Conservation (phyloP, 106 monocot genomes). For the Acorus calamus region DNA sequence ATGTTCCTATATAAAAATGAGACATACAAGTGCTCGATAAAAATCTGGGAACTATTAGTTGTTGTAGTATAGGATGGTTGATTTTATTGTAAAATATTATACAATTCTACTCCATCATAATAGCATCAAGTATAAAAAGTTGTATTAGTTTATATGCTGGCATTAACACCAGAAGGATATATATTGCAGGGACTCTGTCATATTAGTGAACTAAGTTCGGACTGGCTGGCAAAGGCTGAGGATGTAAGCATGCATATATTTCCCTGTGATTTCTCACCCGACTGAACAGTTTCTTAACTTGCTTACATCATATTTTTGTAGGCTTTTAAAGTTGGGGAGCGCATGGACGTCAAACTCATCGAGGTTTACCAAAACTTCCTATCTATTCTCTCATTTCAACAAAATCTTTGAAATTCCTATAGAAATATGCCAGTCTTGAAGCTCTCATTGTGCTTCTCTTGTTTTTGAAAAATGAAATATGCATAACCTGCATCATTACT, state of each 20-base stretch:
- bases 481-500: background rate
- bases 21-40: too few relatives aligned
- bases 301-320: slow-evolving; percentile 24
- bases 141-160: too few relatives aligned
- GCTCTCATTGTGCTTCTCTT: too few relatives aligned
- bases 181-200: slow-evolving; percentile 81
- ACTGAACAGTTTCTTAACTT: background rate
- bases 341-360: slow-evolving; percentile 84
- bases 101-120: too few relatives aligned
- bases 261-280: background rate
- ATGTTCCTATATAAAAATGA: too few relatives aligned
- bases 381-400: background rate
- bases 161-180: background rate
- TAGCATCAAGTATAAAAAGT: too few relatives aligned
- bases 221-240: slow-evolving; percentile 83
- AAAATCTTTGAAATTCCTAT: too few relatives aligned
- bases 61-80: too few relatives aligned
- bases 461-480: background rate
- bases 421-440: too few relatives aligned
- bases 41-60: too few relatives aligned
- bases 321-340: slow-evolving; percentile 80
- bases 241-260: slow-evolving; percentile 44
- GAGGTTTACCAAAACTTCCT: slow-evolving; percentile 39
- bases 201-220: slow-evolving; percentile 89
- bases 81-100: too few relatives aligned